Evolutionary conservation across 1,284 basidiomycete species (phyloP).

Genomic region (Ganoderma leucocontextum): DNA sequence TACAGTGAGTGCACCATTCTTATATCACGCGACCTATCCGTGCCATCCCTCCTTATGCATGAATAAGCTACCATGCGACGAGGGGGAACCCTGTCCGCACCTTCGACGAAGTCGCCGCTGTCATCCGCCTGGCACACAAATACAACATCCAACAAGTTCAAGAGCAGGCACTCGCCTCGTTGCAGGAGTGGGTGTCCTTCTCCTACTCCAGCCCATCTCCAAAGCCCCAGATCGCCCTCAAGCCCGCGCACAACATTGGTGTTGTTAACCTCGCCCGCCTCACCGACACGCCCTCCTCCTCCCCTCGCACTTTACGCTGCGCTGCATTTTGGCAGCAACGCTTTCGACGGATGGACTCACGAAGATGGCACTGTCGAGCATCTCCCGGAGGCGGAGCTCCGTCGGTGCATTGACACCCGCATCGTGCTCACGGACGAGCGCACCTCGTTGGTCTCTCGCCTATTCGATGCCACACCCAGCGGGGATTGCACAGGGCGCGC

Average conservation of each 20-base stretch:
- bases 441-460: background rate
- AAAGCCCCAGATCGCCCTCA: background rate
- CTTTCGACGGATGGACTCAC: conserved; percentile 8
- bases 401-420: background rate
- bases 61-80: background rate
- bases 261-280: conserved; percentile 14
- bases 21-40: background rate
- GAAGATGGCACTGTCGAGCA: conserved; percentile 12
- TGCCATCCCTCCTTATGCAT: background rate
- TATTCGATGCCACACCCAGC: background rate
- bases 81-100: background rate
- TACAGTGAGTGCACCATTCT: background rate
- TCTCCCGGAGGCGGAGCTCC: background rate
- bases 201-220: background rate
- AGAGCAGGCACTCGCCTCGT: background rate
- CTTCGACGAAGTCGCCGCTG: background rate
- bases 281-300: background rate
- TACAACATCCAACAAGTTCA: background rate
- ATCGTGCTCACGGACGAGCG: background rate
- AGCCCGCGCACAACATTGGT: conserved; percentile 5
- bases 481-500: background rate
- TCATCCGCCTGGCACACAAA: background rate
- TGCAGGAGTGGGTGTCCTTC: background rate
- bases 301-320: conserved; percentile 12
- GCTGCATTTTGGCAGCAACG: background rate